phyloP scores from a whole-genome alignment of 371 early-diverging fungal species.

The Saksenaea vasiformis region DNA sequence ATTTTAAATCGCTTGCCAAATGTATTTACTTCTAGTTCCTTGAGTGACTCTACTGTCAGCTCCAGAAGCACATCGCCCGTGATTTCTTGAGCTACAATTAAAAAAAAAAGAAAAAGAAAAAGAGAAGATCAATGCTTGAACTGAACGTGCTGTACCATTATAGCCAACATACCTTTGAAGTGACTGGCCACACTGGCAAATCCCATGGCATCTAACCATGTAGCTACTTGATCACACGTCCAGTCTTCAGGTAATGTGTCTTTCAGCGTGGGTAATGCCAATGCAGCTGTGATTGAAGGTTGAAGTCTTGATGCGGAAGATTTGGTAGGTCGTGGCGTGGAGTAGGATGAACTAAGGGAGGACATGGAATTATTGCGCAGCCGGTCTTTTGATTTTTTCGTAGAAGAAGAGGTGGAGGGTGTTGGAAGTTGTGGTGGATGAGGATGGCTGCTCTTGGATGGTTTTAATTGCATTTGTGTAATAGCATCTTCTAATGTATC shows the following conservation, averaged over 20 bases:
- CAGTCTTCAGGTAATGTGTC: slow-evolving; percentile 43
- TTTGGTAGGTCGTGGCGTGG: slow-evolving; percentile 10
- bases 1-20: slow-evolving; percentile 75
- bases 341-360: slow-evolving; percentile 7
- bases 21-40: slow-evolving; percentile 67
- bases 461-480: slow-evolving; percentile 24
- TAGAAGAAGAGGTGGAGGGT: slow-evolving; percentile 18
- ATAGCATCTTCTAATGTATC: slow-evolving; percentile 32
- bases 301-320: slow-evolving; percentile 10
- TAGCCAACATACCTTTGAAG: slow-evolving; percentile 54
- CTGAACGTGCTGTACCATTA: too few relatives aligned
- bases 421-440: slow-evolving; percentile 11
- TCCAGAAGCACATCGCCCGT: slow-evolving; percentile 70
- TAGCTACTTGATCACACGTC: slow-evolving; percentile 45
- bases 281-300: slow-evolving; percentile 11
- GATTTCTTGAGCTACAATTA: slow-evolving; percentile 64
- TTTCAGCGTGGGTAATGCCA: slow-evolving; percentile 10
- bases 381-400: slow-evolving; percentile 5
- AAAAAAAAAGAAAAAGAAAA: background rate
- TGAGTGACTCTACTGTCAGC: slow-evolving; percentile 65
- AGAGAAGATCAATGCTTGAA: background rate
- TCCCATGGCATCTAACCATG: slow-evolving; percentile 52
- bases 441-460: slow-evolving; percentile 16
- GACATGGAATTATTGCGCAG: background rate
- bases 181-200: slow-evolving; percentile 53